A percentile compares a stretch with the other conserved stretches of the same genome.
phyloP scores from a whole-genome alignment of 1,284 basidiomycete species.

The Phaffia rhodozyma region DNA sequence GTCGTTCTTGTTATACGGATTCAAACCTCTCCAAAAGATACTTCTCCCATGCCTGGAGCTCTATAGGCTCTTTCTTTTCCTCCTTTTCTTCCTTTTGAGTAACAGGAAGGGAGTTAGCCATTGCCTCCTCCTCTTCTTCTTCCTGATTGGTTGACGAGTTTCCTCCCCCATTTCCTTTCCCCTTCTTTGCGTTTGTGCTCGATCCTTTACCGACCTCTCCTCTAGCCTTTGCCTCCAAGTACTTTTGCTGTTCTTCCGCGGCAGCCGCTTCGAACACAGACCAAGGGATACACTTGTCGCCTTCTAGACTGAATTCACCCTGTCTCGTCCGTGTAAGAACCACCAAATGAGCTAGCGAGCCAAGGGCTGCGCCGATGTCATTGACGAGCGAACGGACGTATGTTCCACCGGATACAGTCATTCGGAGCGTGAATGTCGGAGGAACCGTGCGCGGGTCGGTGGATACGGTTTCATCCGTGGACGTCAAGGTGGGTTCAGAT shows the following conservation, averaged over 20 bases:
- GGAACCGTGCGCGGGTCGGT: conserved; percentile 35
- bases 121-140: conserved; percentile 19
- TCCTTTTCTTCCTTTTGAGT: background rate
- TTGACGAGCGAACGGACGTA: conserved; percentile 88
- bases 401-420: conserved; percentile 93
- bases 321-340: conserved; percentile 74
- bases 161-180: conserved; percentile 22
- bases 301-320: conserved; percentile 56
- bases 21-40: conserved; percentile 23
- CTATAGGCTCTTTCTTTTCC: conserved; percentile 22
- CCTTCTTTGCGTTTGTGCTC: conserved; percentile 11
- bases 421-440: conserved; percentile 70
- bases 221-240: background rate
- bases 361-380: conserved; percentile 69
- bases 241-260: conserved; percentile 19
- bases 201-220: background rate
- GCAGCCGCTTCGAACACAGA: conserved; percentile 22
- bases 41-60: conserved; percentile 36
- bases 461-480: conserved; percentile 20
- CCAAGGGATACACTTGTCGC: conserved; percentile 26
- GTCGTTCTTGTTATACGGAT: background rate
- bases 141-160: conserved; percentile 3
- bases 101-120: conserved; percentile 3
- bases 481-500: conserved; percentile 32
- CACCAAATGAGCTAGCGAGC: conserved; percentile 80